Conservation (phyloP, 805 yeast genomes). For the Wickerhamiella siamensis region DNA sequence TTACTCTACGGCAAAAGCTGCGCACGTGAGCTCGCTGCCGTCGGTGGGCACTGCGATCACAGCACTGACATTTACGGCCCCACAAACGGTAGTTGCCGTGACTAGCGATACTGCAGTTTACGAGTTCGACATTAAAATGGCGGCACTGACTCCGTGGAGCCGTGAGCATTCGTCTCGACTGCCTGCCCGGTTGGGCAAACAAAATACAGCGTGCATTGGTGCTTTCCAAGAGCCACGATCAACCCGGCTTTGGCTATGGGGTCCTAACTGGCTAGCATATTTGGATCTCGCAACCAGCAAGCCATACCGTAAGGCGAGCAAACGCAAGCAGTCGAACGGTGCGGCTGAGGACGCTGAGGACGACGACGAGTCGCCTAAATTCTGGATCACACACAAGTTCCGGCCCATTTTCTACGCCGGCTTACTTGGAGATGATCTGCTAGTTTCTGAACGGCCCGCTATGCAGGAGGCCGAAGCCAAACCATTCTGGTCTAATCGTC, state of each 20-base stretch:
- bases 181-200: constrained; percentile 46
- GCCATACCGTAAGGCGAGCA: constrained; percentile 30
- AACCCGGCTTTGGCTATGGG: constrained; percentile 68
- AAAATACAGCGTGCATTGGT: constrained; percentile 61
- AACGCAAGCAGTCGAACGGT: constrained; percentile 23
- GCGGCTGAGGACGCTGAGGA: constrained; percentile 17
- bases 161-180: constrained; percentile 56
- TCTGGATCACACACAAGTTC: constrained; percentile 66
- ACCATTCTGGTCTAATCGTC: constrained; percentile 27
- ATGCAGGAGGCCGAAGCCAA: constrained; percentile 31
- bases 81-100: constrained; percentile 42
- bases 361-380: constrained; percentile 23
- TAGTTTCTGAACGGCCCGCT: constrained; percentile 65
- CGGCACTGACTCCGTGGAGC: constrained; percentile 57
- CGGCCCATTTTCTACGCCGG: constrained; percentile 55
- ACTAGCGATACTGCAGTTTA: constrained; percentile 62
- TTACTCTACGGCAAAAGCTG: constrained; percentile 20
- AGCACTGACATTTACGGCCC: constrained; percentile 40
- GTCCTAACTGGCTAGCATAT: constrained; percentile 65
- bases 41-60: constrained; percentile 47
- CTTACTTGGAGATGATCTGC: constrained; percentile 33
- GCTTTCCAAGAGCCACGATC: constrained; percentile 37
- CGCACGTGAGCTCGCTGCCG: constrained; percentile 33
- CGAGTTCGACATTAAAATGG: constrained; percentile 41
- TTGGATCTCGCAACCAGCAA: constrained; percentile 49